phyloP scores from a whole-genome alignment of 768 basidiomycete species.

The Hericium coralloides region DNA sequence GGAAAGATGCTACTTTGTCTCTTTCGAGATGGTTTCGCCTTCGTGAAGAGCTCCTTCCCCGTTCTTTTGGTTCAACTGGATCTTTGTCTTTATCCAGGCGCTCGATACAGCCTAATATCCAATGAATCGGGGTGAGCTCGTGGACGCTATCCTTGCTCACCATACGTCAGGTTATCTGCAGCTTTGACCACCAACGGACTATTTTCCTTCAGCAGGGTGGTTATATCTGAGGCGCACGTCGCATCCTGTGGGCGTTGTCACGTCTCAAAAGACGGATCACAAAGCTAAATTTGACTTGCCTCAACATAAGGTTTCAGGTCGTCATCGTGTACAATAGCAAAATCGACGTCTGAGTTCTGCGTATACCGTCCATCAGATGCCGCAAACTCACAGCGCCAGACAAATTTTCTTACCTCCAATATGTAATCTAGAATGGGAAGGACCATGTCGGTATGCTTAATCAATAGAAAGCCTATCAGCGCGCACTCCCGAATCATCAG shows the following conservation, averaged over 20 bases:
- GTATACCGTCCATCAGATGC: not conserved
- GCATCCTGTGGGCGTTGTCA: not conserved
- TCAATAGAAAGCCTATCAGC: not conserved
- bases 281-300: not conserved
- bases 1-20: not conserved
- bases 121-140: not conserved
- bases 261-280: too few species aligned
- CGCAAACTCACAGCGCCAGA: not conserved
- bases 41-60: not conserved
- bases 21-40: not conserved
- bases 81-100: not conserved
- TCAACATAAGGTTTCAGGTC: not conserved
- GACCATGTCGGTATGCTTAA: not conserved
- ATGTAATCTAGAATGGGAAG: not conserved
- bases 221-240: not conserved
- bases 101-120: not conserved
- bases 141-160: not conserved
- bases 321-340: constrained; percentile 1
- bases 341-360: not conserved
- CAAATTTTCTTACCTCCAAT: not conserved
- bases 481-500: not conserved
- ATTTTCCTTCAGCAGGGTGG: not conserved
- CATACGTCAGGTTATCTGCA: not conserved
- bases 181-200: not conserved
- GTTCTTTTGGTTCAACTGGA: not conserved